Evolutionary conservation across 495 filamentous ascomycete species (phyloP).

Genomic region (Parathielavia hyrcaniae): DNA sequence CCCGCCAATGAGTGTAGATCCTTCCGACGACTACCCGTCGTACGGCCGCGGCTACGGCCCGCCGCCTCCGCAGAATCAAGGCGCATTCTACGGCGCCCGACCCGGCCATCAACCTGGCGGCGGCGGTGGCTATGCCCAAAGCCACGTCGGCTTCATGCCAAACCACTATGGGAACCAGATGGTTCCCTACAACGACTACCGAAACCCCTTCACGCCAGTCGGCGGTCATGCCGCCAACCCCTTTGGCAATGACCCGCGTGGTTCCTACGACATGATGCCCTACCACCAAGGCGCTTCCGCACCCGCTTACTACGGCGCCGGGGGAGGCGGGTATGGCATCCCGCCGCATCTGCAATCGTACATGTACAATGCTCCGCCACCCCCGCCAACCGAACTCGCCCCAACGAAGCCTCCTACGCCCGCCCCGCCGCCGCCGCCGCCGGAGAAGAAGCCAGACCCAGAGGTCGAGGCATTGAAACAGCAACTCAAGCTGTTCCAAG

Average conservation of each 20-base stretch:
- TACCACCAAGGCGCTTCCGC: conserved; percentile 28
- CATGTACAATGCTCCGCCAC: conserved; percentile 38
- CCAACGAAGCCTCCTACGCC: conserved; percentile 32
- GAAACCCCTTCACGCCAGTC: conserved; percentile 38
- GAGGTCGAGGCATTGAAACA: conserved; percentile 41
- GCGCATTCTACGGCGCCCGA: conserved; percentile 35
- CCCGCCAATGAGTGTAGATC: conserved; percentile 46
- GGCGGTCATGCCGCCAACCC: conserved; percentile 26
- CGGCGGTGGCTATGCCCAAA: conserved; percentile 41
- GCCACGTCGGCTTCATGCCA: conserved; percentile 37
- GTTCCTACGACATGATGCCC: conserved; percentile 44
- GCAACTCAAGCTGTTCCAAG: conserved; percentile 32
- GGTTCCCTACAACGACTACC: conserved; percentile 40
- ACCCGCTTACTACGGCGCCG: conserved; percentile 27
- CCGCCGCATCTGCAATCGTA: conserved; percentile 39
- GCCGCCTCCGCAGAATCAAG: conserved; percentile 30
- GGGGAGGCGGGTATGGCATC: conserved; percentile 13
- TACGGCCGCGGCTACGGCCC: conserved; percentile 33
- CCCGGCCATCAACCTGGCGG: conserved; percentile 22
- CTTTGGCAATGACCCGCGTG: conserved; percentile 31
- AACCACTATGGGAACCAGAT: conserved; percentile 33
- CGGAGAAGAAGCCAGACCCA: conserved; percentile 39
- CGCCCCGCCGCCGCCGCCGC: conserved; percentile 25
- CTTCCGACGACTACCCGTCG: conserved; percentile 36
- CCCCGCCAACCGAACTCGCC: conserved; percentile 42